Percentiles rank a stretch among this genome's conserved stretches.
Evolutionary conservation across 352 stramenopile genomes (phyloP).

Genomic region (Pilasporangium apinafurcum): DNA sequence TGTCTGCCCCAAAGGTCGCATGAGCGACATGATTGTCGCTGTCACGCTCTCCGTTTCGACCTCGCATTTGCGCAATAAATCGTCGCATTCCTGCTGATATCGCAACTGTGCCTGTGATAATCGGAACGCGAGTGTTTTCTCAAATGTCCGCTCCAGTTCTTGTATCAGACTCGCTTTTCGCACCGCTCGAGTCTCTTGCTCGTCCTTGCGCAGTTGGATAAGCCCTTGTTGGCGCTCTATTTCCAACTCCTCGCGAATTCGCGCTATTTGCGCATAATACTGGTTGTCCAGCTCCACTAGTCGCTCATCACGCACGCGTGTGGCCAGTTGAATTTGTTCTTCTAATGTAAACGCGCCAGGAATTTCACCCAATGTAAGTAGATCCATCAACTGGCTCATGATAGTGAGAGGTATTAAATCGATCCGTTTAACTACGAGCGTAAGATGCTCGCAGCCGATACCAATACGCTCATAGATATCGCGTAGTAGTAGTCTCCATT

Average conservation of each 20-base stretch:
- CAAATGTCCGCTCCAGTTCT: conserved; percentile 25
- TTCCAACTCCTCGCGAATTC: conserved; percentile 26
- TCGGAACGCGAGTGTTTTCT: conserved; percentile 13
- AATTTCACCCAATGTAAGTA: conserved; percentile 58
- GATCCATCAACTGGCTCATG: conserved; percentile 32
- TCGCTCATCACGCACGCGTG: conserved; percentile 51
- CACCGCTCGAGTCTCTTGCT: conserved; percentile 20
- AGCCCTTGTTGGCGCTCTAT: conserved; percentile 17
- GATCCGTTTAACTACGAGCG: conserved; percentile 44
- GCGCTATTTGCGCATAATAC: conserved; percentile 16
- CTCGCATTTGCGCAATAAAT: conserved; percentile 44
- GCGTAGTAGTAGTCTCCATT: conserved; percentile 37
- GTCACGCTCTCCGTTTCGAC: conserved; percentile 69
- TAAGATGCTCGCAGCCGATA: conserved; percentile 45
- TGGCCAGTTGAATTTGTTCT: conserved; percentile 61
- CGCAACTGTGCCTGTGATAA: conserved; percentile 36
- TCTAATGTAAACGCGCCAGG: conserved; percentile 46
- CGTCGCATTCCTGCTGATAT: conserved; percentile 57
- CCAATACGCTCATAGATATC: conserved; percentile 50
- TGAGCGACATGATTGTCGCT: conserved; percentile 70
- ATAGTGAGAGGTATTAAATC: conserved; percentile 25
- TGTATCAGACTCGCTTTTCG: conserved; percentile 17
- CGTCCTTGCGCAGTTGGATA: conserved; percentile 15
- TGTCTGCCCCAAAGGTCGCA: conserved; percentile 56
- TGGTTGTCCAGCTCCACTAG: conserved; percentile 41